Evolutionary conservation across 208 protist species (phyloP), one percentile per base, ranked within the genome.

Genomic region (Leishmania braziliensis): DNA sequence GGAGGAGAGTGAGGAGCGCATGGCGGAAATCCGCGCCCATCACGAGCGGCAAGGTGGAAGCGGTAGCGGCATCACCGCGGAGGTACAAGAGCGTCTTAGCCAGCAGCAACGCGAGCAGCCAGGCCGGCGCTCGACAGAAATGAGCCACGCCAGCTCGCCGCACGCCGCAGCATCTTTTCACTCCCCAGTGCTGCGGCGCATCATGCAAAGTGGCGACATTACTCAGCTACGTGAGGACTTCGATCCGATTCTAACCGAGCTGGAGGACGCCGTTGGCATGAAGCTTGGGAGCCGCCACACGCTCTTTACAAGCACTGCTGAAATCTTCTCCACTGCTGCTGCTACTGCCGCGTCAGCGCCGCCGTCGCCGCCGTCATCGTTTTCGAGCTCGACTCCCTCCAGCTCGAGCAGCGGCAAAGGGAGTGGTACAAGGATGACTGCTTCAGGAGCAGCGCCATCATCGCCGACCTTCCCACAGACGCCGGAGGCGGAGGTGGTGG

Each of bases 211-310:
- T 69, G 92, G 94, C 29, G 92, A 90, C 71, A 95, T 97, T 58
- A 46, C 78, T 16, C 81, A 83, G 33, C 84, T 97, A 50, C 94
- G 94, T n/a, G 94, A 97, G 63, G 90, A 93, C 80, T 97, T 96
- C 78, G 92, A 95, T 79, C 92, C 94, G 0, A 88, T 97, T 39
- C 84, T 97, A 50, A 86, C 90, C 16, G 83, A 90, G 53, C 85
- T 97, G 76, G 92, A 97, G 80, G 77, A 94, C 69, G 91, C 89
- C 8, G 90, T 95, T 20, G 94, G 94, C 29, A 95, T 96, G 91
- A 91, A 91, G 68, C 88, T 97, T 16, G 94, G 94, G 65, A 95
- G 91, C 74, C 91, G 94, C 51, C 93, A 97, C 82, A 91, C 92
- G 16, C 91, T 97, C 69, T 97, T 97, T 81, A 94, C 93, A 2